Base-by-base conservation (phyloP, 2,329 filamentous ascomycete species). In the Juglanconis juglandina region DNA sequence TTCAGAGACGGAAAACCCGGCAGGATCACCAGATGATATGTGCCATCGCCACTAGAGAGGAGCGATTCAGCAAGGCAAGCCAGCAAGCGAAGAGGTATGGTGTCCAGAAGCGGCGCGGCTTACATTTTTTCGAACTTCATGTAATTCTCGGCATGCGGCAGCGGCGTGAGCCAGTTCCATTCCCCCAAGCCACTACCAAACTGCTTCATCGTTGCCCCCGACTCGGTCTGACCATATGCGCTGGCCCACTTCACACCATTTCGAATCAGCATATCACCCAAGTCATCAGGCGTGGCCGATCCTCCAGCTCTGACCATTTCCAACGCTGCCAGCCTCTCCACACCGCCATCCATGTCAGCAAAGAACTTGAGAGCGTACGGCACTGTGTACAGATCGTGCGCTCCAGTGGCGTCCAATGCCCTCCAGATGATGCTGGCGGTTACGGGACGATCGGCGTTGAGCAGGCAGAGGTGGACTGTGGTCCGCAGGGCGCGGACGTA, bases 211-310 rank as follows among this genome's bases (percentile, higher is more conserved):
- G 52, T 33, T 3, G 3, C 10, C n/a, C 57, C 57, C 10, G 50
- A 41, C 37, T 59, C 57, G 17, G 57, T 42, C 30, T 59, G 57
- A 11, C 57, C 57, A 9, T 59, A 59, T 7, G 24, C 34, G 17
- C 41, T 53, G 13, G 33, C 3, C 6, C 53, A 3, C 1, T 17
- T 54, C 33, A 59, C 50, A 5, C 57, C 50, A n/a, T 37, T 48
- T 17, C 52, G 33, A 13, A 8, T 30, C 3, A 54, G 14, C 44
- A 33, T 13, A 30, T 59, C 24, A 3, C 57, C 57, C 5, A 59
- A 50, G 11, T 34, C 44, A 35, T 59, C 57, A 4, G 57, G 57
- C 44, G 44, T 49, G 8, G 57, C 44, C 3, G 57, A 17, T n/a
- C 57, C 57, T 4, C 33, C 50, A 13, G 46, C 57, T 6, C n/a